Base-by-base conservation (phyloP, 176 grass and related monocot genomes). In the Oryza meridionalis region DNA sequence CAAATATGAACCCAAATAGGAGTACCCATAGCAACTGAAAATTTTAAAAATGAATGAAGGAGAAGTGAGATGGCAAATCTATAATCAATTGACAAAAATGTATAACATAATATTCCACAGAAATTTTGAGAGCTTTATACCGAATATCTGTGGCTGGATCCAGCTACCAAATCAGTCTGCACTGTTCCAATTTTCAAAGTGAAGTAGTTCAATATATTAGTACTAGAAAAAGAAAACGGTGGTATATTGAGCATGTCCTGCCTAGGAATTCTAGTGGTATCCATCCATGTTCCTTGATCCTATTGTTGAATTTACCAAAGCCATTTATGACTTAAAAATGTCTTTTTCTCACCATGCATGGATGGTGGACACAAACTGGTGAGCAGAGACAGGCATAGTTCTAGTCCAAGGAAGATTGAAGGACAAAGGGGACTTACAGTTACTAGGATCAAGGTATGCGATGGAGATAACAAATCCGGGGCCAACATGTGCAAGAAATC, bases 361-460 rank as follows among this genome's bases (percentile, higher is more conserved):
- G 9, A 65, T 66, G 63, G 47, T 76, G 2, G 29, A 26, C 47
- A 89, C 45, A 75, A 45, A 67, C 9, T 75, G 14, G 14, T 31
- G 25, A 27, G 45, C 4, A 47, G 11, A 44, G 19, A 25, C 7
- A 26, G 16, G 63, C 45, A 35, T 15, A 61, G 42, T 73, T 44
- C 22, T 62, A 77, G 11, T 42, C 35, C 50, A 77, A 43, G 38
- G 19, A 11, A 46, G 37, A 47, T 37, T 24, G 15, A 55, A 69
- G 22, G 27, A 82, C 38, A 77, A 53, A 22, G n/a, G 73, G 62
- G 27, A 47, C 75, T 90, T 90, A 97, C 94, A 84, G 55, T 87
- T 97, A 58, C 92, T 92, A 43, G 94, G 94, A 21, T 97, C 94
- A 73, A 97, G 88, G 82, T 97, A 97, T 44, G 92, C 94, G 77